phyloP scores from a whole-genome alignment of 805 yeast species.

The Suhomyces canberraensis region DNA sequence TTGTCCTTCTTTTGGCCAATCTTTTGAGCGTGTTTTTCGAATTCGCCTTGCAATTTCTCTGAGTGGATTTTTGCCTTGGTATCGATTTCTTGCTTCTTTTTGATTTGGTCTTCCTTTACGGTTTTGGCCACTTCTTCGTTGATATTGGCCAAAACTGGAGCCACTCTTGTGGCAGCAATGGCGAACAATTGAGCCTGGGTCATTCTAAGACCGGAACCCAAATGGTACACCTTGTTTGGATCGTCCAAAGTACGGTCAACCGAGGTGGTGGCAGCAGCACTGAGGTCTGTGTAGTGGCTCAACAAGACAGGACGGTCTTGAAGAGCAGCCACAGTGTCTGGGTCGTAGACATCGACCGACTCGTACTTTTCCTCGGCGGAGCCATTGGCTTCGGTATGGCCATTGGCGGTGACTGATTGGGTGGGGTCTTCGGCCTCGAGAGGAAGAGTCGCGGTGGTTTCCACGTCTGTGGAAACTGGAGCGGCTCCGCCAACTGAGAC shows the following conservation, averaged over 20 bases:
- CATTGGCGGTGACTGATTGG: conserved; percentile 29
- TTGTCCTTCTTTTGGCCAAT: conserved; percentile 35
- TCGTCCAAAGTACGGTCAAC: conserved; percentile 44
- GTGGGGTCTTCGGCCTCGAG: conserved; percentile 15
- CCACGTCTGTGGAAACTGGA: too few species aligned
- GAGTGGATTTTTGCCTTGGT: conserved; percentile 35
- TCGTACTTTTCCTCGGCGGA: conserved; percentile 18
- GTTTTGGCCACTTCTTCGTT: conserved; percentile 48
- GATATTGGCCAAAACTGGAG: conserved; percentile 51
- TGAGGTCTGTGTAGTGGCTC: conserved; percentile 47
- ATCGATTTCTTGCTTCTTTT: conserved; percentile 36
- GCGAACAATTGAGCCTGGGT: conserved; percentile 55
- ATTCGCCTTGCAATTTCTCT: conserved; percentile 32
- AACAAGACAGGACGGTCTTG: conserved; percentile 49
- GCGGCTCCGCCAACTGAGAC: conserved; percentile 8
- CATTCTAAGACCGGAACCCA: conserved; percentile 53
- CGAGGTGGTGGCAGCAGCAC: conserved; percentile 45
- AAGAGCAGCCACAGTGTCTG: conserved; percentile 34
- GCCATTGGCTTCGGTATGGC: too few species aligned
- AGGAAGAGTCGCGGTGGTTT: conserved; percentile 9
- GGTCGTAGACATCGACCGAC: conserved; percentile 36
- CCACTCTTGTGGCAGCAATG: conserved; percentile 53
- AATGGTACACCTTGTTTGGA: conserved; percentile 46
- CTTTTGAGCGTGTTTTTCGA: conserved; percentile 35
- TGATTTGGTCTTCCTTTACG: conserved; percentile 41